Percentiles rank a stretch among this genome's conserved stretches.
Evolutionary conservation across 345 rosid species (phyloP).

Genomic region (Dipteronia sinensis): DNA sequence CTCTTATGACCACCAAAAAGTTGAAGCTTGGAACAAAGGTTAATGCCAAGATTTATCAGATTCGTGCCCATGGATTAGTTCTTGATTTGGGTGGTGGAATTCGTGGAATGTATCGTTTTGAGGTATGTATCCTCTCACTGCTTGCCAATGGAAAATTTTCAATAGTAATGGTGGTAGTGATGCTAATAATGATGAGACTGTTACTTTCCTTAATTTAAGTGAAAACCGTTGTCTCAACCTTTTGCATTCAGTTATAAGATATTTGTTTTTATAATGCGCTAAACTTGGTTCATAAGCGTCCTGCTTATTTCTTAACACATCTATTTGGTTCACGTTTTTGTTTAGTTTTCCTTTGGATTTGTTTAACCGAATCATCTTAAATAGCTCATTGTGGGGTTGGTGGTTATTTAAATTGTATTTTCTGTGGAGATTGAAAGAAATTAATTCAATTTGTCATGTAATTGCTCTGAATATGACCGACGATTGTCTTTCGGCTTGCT

Average conservation of each 20-base stretch:
- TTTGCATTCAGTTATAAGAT: neutral
- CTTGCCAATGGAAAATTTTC: neutral
- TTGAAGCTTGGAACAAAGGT: conserved; percentile 73
- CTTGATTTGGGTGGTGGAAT: conserved; percentile 91
- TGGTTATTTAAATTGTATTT: neutral
- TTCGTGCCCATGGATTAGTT: conserved; percentile 76
- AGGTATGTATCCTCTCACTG: conserved; percentile 46
- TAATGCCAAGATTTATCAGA: conserved; percentile 62
- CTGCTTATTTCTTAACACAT: neutral
- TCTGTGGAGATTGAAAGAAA: neutral
- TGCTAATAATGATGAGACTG: neutral
- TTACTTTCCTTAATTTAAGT: neutral
- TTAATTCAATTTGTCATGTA: too few relatives aligned
- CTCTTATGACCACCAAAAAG: conserved; percentile 37
- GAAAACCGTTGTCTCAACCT: neutral
- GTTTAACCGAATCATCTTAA: neutral
- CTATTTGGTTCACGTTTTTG: neutral
- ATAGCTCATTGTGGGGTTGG: neutral
- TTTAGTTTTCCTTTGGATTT: neutral
- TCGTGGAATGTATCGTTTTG: conserved; percentile 85
- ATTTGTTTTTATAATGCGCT: neutral
- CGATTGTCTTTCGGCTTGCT: neutral
- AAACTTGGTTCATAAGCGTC: neutral
- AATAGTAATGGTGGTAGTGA: neutral
- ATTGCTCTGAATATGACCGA: too few relatives aligned